Base-by-base conservation (phyloP, 1,139 yeast genomes). In the Diutina ranongensis region DNA sequence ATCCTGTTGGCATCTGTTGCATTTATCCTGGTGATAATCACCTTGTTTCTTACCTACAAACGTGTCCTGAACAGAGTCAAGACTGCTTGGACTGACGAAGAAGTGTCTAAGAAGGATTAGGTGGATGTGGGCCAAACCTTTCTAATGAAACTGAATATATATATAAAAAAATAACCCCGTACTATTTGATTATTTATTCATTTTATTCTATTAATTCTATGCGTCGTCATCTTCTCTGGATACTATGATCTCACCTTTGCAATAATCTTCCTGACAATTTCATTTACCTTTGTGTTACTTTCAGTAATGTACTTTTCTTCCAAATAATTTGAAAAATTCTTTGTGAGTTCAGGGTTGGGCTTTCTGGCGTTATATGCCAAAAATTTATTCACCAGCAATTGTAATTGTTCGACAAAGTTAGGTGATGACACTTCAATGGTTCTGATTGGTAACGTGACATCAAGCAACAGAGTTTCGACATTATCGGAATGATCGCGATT, bases 321-420 rank as follows among this genome's bases (percentile, higher is more conserved):
- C 31, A 70, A 59, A 47, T 59, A 73, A 8, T 66, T 66, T 31
- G 73, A 64, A 53, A 70, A 79, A 46, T 59, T 54, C 12, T 60
- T 59, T 49, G 74, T 74, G 51, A 86, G 67, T 34, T 63, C 61
- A 10, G 64, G 60, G 48, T 68, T 68, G 44, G 65, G 62, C 16
- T 60, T 22, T 13, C 76, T 77, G 48, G 60, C 58, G 56, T 72
- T 74, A 57, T 78, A 78, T 1, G 87, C 83, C 51, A 76, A 65
- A 59, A 78, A 85, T 57, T 81, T 79, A 56, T 82, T 83, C 38
- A 88, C 84, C 16, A 88, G 72, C 35, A 74, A 69, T 61, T 84
- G 87, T 54, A 89, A 69, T 47, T 65, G 61, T 46, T 74, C 79
- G 12, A 85, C 78, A 57, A 83, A 78, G 9, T 59, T 54, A 2